Percentiles rank a stretch among this genome's conserved stretches.
phyloP scores from a whole-genome alignment of 306 rosid genomes.

The Macrotyloma uniflorum region DNA sequence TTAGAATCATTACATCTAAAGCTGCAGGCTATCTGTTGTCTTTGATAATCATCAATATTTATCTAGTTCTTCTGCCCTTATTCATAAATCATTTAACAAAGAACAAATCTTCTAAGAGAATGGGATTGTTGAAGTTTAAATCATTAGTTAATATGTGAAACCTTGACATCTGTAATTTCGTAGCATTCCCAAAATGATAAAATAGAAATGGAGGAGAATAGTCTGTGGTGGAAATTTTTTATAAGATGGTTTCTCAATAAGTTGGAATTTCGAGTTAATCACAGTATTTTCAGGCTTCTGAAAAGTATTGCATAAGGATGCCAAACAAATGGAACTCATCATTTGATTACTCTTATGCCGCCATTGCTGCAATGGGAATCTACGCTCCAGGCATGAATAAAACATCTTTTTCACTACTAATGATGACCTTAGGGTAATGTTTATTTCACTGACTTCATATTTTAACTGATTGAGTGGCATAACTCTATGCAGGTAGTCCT shows the following conservation, averaged over 20 bases:
- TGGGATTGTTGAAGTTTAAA: background rate
- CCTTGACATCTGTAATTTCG: background rate
- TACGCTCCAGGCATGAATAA: conserved; percentile 72
- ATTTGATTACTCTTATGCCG: conserved; percentile 60
- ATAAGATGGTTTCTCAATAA: conserved; percentile 15
- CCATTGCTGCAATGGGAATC: conserved; percentile 52
- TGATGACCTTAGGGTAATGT: background rate
- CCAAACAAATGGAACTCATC: conserved; percentile 86
- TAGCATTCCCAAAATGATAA: background rate
- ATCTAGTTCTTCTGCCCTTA: conserved; percentile 24
- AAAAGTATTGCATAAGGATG: conserved; percentile 78
- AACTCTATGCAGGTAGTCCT: conserved; percentile 68
- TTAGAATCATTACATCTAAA: background rate
- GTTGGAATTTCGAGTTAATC: conserved; percentile 27
- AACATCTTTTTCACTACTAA: conserved; percentile 14
- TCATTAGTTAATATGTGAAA: conserved; percentile 6
- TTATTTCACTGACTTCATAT: background rate
- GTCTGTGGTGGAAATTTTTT: conserved; percentile 17
- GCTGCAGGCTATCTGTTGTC: background rate
- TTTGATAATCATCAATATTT: conserved; percentile 42
- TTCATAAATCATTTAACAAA: conserved; percentile 5
- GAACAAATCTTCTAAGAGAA: background rate
- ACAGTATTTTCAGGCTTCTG: conserved; percentile 61
- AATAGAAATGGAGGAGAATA: conserved; percentile 16
- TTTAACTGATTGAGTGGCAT: conserved; percentile 30